Evolutionary conservation across 2,329 filamentous ascomycete genomes (phyloP), one percentile per base, ranked within the genome.

Genomic region (Monosporascus sp.): DNA sequence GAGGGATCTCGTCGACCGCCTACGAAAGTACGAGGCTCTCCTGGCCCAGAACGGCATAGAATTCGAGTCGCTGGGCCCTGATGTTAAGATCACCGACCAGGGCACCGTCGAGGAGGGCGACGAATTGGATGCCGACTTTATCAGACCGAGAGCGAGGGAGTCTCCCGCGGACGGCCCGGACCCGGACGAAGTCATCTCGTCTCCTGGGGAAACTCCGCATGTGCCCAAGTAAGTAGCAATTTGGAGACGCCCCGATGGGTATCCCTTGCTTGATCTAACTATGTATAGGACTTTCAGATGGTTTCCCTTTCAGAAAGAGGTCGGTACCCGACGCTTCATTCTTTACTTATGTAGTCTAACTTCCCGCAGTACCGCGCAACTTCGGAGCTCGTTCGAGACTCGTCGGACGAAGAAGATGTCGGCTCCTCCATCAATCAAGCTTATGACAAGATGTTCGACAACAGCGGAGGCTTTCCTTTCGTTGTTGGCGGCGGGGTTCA

Each of bases 21-120:
- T 90, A 22, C 81, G 78, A 51, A 79, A 80, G 49, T 90, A 90
- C 61, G 88, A 91, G 69, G 67, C 71, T 7, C 71, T 91, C 41
- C 74, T 91, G 35, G 76, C 77, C 50, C 78, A 87, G 66, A 77
- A 89, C 61, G 80, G 84, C 49, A 81, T 91, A 62, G 71, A 77
- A n/a, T 89, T 90, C 59, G 83, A 90, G 49, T 78, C 85, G 17
- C 77, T 89, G 20, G 81, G 82, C 44, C 71, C 76, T n/a, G 74
- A 80, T 31, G 65, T 77, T 51, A 75, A 69, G 64, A 64, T 72
- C 55, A 66, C 65, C 41, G 69, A 73, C 53, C 62, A 64, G 48
- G 64, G 67, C 41, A 72, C 61, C 62, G 65, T 67, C 7, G 79
- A 82, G 56, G 79, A 82, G 53, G 76, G 82, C 18, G 77, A 80